These are phyloP conservation scores for Clarkia xantiana DNA, from an alignment of 345 rosid species.

Conservation along the genomic window DNA sequence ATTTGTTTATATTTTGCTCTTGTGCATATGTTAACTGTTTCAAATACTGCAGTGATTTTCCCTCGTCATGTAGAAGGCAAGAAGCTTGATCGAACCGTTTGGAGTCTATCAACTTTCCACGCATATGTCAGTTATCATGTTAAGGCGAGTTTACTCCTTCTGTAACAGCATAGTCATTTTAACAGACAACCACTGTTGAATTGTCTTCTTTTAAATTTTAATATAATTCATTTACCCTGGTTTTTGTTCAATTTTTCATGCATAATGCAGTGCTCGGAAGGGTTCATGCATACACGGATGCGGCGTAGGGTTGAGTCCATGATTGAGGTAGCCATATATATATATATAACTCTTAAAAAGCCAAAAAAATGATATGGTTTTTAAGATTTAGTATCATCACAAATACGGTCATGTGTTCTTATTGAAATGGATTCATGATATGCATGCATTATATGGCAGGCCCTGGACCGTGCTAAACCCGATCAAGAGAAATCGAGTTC, in stretches of 20 bases:
- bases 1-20: not conserved
- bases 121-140: constrained; percentile 96
- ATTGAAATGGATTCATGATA: not conserved
- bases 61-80: constrained; percentile 87
- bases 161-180: not conserved
- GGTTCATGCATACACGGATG: constrained; percentile 97
- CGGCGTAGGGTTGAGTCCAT: constrained; percentile 81
- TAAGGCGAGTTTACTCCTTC: constrained; percentile 37
- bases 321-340: constrained; percentile 53
- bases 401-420: not conserved
- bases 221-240: no score
- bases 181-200: not conserved
- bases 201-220: not conserved
- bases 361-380: no score
- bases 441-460: constrained; percentile 16
- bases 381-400: no score
- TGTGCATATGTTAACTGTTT: constrained; percentile 8
- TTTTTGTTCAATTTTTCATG: no score
- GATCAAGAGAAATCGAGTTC: constrained; percentile 23
- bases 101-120: constrained; percentile 83
- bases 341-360: no score
- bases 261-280: constrained; percentile 56
- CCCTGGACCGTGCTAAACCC: constrained; percentile 56
- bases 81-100: constrained; percentile 76
- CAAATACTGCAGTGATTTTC: constrained; percentile 42